A percentile compares a stretch with the other conserved stretches of the same genome.
phyloP scores from a whole-genome alignment of 2,329 filamentous ascomycete genomes.

The Verticillium isaacii region DNA sequence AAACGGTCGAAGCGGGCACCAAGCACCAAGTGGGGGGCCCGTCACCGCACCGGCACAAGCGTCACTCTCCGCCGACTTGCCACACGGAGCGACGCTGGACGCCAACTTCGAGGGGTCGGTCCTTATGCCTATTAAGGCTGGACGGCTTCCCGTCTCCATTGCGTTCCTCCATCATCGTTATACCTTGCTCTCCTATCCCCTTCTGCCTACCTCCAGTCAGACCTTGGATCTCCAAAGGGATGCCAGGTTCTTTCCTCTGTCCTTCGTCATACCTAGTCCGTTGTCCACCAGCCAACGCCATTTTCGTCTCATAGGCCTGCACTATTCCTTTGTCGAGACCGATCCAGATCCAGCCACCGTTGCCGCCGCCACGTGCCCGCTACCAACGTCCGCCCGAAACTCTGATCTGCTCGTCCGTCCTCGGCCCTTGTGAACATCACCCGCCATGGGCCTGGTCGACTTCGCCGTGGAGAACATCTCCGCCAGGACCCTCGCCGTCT shows the following conservation, averaged over 20 bases:
- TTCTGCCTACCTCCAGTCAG: neutral
- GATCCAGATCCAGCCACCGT: neutral
- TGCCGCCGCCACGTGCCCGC: neutral
- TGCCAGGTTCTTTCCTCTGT: neutral
- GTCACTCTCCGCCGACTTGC: neutral
- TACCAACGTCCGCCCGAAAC: neutral
- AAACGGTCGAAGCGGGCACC: neutral
- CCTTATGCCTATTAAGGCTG: neutral
- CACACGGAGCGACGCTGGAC: neutral
- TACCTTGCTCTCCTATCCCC: neutral
- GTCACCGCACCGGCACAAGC: neutral
- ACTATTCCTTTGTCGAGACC: neutral
- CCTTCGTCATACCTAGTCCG: neutral
- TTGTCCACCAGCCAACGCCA: neutral
- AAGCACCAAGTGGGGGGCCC: neutral
- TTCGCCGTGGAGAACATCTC: slow-evolving; percentile 38
- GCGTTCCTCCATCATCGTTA: neutral
- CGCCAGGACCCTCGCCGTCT: slow-evolving; percentile 29
- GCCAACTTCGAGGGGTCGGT: neutral
- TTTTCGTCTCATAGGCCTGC: neutral
- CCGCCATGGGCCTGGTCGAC: slow-evolving; percentile 47
- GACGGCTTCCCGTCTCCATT: neutral
- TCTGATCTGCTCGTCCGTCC: neutral
- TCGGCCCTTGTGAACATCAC: neutral
- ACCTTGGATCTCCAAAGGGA: neutral